These are phyloP conservation scores for Trichoderma cornu-damae DNA, from an alignment of 2,329 filamentous ascomycete genomes.

Conservation along the genomic window DNA sequence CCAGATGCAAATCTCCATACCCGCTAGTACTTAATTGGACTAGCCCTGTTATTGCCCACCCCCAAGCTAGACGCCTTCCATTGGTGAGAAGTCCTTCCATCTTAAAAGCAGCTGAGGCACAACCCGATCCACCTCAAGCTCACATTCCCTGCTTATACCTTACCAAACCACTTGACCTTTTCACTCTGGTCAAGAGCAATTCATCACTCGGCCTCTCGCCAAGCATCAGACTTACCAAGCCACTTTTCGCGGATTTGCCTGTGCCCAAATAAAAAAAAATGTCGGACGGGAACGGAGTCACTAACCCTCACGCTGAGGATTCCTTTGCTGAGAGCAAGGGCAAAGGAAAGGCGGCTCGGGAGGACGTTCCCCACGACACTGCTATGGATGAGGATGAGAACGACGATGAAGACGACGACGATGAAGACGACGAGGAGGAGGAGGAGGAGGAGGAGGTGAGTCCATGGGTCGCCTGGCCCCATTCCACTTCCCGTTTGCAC, in stretches of 20 bases:
- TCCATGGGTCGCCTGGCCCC: not conserved
- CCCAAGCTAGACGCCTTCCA: conserved; percentile 22
- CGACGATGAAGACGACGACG: conserved; percentile 62
- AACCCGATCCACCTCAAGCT: conserved; percentile 22
- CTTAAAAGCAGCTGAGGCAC: conserved; percentile 28
- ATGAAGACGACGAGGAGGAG: conserved; percentile 37
- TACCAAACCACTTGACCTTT: conserved; percentile 13
- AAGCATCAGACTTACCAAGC: conserved; percentile 17
- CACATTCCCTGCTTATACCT: conserved; percentile 23
- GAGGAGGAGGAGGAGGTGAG: conserved; percentile 22
- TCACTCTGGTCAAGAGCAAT: conserved; percentile 6
- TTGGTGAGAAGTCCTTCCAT: conserved; percentile 21
- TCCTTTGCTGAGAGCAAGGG: conserved; percentile 61
- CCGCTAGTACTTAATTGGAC: conserved; percentile 16
- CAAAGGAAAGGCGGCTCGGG: conserved; percentile 71
- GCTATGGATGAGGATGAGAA: conserved; percentile 73
- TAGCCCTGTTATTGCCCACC: conserved; percentile 32
- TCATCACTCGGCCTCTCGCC: conserved; percentile 15
- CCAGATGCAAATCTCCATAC: not conserved
- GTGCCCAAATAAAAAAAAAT: conserved; percentile 31
- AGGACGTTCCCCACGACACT: conserved; percentile 50
- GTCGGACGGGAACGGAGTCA: conserved; percentile 45
- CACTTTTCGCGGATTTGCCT: not conserved
- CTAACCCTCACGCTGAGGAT: conserved; percentile 42
- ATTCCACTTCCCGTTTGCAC: not conserved